Conservation (phyloP, 2,329 filamentous ascomycete genomes). For the Talaromyces sp. region DNA sequence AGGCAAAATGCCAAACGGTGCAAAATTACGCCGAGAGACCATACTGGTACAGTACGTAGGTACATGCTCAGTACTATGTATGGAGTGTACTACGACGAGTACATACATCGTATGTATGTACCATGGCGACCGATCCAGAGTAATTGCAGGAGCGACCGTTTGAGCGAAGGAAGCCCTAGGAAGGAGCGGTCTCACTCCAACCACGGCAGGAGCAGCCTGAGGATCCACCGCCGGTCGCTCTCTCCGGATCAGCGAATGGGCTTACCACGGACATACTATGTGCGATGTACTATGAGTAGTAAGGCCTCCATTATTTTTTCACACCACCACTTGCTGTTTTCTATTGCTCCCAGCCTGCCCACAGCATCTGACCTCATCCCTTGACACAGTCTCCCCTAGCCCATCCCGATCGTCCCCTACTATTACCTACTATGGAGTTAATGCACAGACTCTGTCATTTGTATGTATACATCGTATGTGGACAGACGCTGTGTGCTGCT, state of each 20-base stretch:
- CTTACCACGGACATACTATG: not conserved
- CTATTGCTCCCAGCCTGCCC: not conserved
- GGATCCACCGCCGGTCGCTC: constrained; percentile 12
- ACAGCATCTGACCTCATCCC: not conserved
- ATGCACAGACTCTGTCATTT: not conserved
- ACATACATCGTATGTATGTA: no score
- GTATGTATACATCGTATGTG: not conserved
- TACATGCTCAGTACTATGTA: no score
- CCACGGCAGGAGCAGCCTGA: not conserved
- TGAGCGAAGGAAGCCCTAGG: not conserved
- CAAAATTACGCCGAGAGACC: not conserved
- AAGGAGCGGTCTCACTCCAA: not conserved
- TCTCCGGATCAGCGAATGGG: constrained; percentile 17
- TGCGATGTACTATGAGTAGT: no score
- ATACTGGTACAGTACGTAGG: no score
- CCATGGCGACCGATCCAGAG: not conserved
- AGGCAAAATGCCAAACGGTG: not conserved
- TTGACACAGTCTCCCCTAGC: not conserved
- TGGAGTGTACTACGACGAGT: no score
- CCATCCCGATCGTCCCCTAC: not conserved
- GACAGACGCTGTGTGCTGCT: not conserved
- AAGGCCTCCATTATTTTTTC: no score
- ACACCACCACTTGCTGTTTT: no score
- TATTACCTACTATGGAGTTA: not conserved
- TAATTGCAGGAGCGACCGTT: not conserved